Conservation (phyloP, 2,329 filamentous ascomycete species). For the Cylindrodendrum hubeiense region DNA sequence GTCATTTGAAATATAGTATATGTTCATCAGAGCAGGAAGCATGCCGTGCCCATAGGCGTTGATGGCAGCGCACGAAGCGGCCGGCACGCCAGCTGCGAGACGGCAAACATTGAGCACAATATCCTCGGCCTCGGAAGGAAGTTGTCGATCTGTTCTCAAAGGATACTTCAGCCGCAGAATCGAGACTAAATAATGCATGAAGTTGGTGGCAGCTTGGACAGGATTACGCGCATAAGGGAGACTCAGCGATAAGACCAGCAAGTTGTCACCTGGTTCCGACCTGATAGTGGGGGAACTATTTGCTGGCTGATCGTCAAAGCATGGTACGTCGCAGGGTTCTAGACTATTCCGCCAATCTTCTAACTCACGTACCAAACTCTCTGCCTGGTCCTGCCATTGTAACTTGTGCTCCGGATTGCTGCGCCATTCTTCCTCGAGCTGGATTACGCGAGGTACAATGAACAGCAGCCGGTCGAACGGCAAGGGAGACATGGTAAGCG, state of each 20-base stretch:
- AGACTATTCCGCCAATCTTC: slow-evolving; percentile 27
- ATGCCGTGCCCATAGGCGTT: slow-evolving; percentile 1
- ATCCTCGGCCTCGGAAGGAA: background rate
- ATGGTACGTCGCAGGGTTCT: slow-evolving; percentile 8
- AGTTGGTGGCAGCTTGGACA: slow-evolving; percentile 31
- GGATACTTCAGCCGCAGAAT: slow-evolving; percentile 29
- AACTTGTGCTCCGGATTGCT: slow-evolving; percentile 9
- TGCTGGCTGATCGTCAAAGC: background rate
- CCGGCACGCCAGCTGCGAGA: slow-evolving; percentile 24
- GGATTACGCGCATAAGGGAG: background rate
- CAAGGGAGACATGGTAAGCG: background rate
- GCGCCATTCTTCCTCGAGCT: slow-evolving; percentile 35
- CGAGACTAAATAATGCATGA: slow-evolving; percentile 29
- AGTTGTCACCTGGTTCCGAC: background rate
- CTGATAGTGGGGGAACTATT: background rate
- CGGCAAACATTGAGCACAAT: slow-evolving; percentile 24
- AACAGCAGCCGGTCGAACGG: slow-evolving; percentile 27
- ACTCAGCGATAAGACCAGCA: background rate
- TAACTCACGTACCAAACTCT: slow-evolving; percentile 14
- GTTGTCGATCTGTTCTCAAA: background rate
- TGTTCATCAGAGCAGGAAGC: slow-evolving; percentile 33
- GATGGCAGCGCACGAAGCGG: background rate
- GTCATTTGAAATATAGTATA: slow-evolving; percentile 28
- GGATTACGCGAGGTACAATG: slow-evolving; percentile 27
- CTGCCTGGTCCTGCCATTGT: slow-evolving; percentile 18